Conservation (phyloP, 306 rosid species). For the Cicer pinnatifidum region DNA sequence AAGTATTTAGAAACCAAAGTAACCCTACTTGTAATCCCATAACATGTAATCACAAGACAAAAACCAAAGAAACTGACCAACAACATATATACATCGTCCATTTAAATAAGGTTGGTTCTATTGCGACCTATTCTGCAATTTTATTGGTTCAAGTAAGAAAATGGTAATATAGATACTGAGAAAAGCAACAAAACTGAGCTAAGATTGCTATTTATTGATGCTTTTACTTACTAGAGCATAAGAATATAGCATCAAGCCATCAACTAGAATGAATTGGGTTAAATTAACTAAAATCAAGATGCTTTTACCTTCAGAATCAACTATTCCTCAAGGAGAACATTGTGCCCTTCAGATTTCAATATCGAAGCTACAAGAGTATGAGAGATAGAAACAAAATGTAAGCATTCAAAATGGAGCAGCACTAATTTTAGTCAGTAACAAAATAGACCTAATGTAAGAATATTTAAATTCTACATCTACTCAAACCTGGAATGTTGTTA, state of each 20-base stretch:
- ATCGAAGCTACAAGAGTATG: no score
- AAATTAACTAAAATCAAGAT: slow-evolving; percentile 26
- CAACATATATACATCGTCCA: slow-evolving; percentile 94
- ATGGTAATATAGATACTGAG: slow-evolving; percentile 25
- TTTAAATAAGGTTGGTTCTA: slow-evolving; percentile 69
- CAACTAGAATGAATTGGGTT: slow-evolving; percentile 18
- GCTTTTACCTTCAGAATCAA: no score
- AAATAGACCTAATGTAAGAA: slow-evolving; percentile 17
- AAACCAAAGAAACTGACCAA: slow-evolving; percentile 74
- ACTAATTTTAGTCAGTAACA: background rate
- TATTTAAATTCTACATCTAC: no score
- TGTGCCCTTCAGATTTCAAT: no score
- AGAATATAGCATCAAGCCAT: no score
- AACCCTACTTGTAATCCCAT: slow-evolving; percentile 29
- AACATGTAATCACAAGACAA: slow-evolving; percentile 42
- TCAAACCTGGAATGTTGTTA: slow-evolving; percentile 8
- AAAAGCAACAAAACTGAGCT: slow-evolving; percentile 41
- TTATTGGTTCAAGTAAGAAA: slow-evolving; percentile 59
- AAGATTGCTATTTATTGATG: slow-evolving; percentile 23
- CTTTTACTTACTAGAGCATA: no score
- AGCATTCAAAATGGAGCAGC: slow-evolving; percentile 27
- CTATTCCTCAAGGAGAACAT: no score
- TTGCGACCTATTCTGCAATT: slow-evolving; percentile 75
- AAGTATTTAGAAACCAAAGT: slow-evolving; percentile 36
- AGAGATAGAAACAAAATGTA: slow-evolving; percentile 31